Percentiles rank a stretch among this genome's conserved stretches.
Evolutionary conservation across 208 protist genomes (phyloP).

Genomic region (Baffinella frigidus): DNA sequence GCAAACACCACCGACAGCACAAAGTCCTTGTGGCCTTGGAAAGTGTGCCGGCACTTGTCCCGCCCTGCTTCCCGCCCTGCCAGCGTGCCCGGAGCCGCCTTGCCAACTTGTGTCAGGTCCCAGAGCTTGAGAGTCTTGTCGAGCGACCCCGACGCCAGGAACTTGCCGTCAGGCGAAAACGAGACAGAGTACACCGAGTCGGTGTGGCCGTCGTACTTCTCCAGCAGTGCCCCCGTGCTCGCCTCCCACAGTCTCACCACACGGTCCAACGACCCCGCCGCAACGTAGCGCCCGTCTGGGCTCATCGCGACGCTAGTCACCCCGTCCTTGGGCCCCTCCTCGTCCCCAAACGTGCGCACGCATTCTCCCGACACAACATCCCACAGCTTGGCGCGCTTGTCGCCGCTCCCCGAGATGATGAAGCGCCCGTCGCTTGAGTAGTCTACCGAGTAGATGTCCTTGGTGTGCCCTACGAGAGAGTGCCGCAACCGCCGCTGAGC

Average conservation of each 20-base stretch:
- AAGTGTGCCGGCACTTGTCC: slow-evolving; percentile 68
- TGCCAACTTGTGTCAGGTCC: not conserved
- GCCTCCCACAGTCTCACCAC: slow-evolving; percentile 73
- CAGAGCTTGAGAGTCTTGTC: slow-evolving; percentile 40
- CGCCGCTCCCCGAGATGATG: slow-evolving; percentile 72
- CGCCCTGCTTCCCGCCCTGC: too few relatives aligned
- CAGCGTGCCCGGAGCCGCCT: too few relatives aligned
- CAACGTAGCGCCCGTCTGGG: slow-evolving; percentile 1
- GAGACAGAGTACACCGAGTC: slow-evolving; percentile 77
- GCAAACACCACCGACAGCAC: slow-evolving; percentile 71
- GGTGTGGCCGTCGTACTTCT: slow-evolving; percentile 74
- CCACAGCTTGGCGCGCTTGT: slow-evolving; percentile 78
- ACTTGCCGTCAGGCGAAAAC: slow-evolving; percentile 67
- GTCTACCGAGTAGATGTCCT: slow-evolving; percentile 80
- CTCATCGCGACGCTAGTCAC: slow-evolving; percentile 70
- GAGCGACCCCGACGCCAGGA: slow-evolving; percentile 3
- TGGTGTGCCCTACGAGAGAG: slow-evolving; percentile 73
- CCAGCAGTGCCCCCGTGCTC: slow-evolving; percentile 70
- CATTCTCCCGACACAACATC: slow-evolving; percentile 69
- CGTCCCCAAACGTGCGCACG: slow-evolving; percentile 66
- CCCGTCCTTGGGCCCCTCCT: slow-evolving; percentile 76
- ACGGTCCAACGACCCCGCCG: slow-evolving; percentile 73
- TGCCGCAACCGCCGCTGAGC: slow-evolving; percentile 60
- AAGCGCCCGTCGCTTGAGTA: slow-evolving; percentile 64
- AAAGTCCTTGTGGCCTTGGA: slow-evolving; percentile 75